Percentiles rank a stretch among this genome's conserved stretches.
Evolutionary conservation across 257 asterid species (phyloP).

Genomic region (Scutellaria baicalensis): DNA sequence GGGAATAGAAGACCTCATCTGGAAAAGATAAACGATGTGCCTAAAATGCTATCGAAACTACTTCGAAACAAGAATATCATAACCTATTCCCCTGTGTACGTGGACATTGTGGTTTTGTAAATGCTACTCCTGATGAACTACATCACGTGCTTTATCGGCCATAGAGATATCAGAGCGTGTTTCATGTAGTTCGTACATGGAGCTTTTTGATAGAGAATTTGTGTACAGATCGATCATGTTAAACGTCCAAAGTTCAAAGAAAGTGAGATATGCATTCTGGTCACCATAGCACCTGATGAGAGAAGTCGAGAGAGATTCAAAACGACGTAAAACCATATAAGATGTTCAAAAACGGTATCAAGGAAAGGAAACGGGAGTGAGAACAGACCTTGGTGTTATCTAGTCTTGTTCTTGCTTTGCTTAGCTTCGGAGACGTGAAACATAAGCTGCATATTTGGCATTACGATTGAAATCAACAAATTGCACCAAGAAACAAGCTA

Average conservation of each 20-base stretch:
- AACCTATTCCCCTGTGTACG: neutral
- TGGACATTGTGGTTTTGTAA: neutral
- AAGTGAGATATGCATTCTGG: neutral
- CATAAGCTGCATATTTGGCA: conserved; percentile 63
- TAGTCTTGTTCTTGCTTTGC: conserved; percentile 42
- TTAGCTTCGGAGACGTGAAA: conserved; percentile 79
- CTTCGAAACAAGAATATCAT: neutral
- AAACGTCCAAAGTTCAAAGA: neutral
- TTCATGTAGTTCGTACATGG: neutral
- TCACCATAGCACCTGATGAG: neutral
- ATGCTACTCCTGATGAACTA: neutral
- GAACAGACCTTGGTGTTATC: conserved; percentile 24
- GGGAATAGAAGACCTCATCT: neutral
- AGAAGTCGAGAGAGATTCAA: neutral
- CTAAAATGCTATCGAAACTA: neutral
- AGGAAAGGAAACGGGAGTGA: neutral
- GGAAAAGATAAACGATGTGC: neutral
- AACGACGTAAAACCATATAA: neutral
- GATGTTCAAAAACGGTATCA: neutral
- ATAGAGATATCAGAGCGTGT: too few relatives aligned
- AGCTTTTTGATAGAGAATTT: neutral
- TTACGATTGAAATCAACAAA: conserved; percentile 13
- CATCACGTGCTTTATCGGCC: too few relatives aligned
- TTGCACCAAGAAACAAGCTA: conserved; percentile 9
- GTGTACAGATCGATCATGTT: neutral